Conservation (phyloP, 2,329 filamentous ascomycete species). For the Epichloe amarillans region DNA sequence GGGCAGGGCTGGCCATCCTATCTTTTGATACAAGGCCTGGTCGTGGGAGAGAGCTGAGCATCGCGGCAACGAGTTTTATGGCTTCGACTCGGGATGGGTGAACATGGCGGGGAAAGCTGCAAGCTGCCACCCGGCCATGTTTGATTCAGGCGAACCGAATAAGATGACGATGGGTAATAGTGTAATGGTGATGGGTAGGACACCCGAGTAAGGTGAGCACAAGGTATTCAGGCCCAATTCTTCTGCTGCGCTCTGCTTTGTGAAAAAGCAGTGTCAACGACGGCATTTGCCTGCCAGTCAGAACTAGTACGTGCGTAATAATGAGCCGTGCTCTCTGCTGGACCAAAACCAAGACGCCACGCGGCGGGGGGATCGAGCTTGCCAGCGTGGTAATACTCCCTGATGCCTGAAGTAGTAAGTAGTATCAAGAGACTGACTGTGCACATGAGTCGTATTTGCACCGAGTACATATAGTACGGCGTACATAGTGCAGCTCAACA, state of each 20-base stretch:
- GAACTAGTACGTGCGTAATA: not conserved
- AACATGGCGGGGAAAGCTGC: too few relatives aligned
- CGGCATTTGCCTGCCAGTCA: not conserved
- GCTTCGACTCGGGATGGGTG: too few relatives aligned
- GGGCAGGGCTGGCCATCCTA: not conserved
- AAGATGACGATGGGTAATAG: too few relatives aligned
- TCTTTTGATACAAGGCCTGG: not conserved
- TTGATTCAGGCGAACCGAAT: too few relatives aligned
- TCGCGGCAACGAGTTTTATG: not conserved
- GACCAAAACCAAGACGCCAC: slow-evolving; percentile 6
- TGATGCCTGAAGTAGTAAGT: not conserved
- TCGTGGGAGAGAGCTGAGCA: not conserved
- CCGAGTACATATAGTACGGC: too few relatives aligned
- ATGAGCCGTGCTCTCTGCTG: not conserved
- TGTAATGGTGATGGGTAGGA: too few relatives aligned
- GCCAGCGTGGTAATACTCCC: not conserved
- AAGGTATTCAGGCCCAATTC: too few relatives aligned
- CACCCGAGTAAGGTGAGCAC: too few relatives aligned
- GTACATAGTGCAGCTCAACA: too few relatives aligned
- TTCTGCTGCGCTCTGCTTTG: too few relatives aligned
- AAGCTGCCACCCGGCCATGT: too few relatives aligned
- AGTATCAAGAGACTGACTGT: not conserved
- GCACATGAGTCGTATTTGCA: not conserved
- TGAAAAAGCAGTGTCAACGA: not conserved
- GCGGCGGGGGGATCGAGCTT: not conserved